phyloP scores from a whole-genome alignment of 1,284 basidiomycete genomes.

The Hemileia vastatrix region DNA sequence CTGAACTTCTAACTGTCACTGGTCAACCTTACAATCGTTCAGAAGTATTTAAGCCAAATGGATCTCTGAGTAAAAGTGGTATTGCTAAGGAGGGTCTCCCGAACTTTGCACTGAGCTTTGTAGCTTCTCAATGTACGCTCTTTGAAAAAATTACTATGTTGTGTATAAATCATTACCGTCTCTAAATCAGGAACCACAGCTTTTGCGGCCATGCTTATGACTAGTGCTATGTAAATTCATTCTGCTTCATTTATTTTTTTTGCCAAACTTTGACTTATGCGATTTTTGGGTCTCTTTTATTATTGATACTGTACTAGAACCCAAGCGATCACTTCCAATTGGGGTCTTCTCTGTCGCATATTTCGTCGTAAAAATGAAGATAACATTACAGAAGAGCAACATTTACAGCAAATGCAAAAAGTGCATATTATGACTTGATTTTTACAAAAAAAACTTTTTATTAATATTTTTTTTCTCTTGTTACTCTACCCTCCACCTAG shows the following conservation, averaged over 20 bases:
- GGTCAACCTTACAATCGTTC: conserved; percentile 18
- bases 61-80: conserved; percentile 3
- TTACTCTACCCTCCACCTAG: background rate
- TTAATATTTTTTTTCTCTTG: background rate
- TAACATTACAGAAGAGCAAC: background rate
- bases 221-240: conserved; percentile 22
- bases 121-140: conserved; percentile 21
- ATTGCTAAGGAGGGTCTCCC: conserved; percentile 10
- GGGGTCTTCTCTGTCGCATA: conserved; percentile 10
- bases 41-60: conserved; percentile 17
- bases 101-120: conserved; percentile 14
- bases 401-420: conserved; percentile 17
- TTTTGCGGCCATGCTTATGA: conserved; percentile 23
- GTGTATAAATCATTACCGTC: background rate
- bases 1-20: conserved; percentile 5
- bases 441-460: background rate
- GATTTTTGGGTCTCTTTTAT: too few relatives aligned
- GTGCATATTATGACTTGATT: background rate
- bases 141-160: background rate
- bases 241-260: too few relatives aligned
- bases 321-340: conserved; percentile 21
- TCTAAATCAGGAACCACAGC: conserved; percentile 5
- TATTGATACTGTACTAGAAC: too few relatives aligned
- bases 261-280: too few relatives aligned
- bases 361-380: background rate